A percentile compares a stretch with the other conserved stretches of the same genome.
These are phyloP conservation scores for Triglochin maritima DNA, from an alignment of 106 monocot genomes.

Conservation along the genomic window DNA sequence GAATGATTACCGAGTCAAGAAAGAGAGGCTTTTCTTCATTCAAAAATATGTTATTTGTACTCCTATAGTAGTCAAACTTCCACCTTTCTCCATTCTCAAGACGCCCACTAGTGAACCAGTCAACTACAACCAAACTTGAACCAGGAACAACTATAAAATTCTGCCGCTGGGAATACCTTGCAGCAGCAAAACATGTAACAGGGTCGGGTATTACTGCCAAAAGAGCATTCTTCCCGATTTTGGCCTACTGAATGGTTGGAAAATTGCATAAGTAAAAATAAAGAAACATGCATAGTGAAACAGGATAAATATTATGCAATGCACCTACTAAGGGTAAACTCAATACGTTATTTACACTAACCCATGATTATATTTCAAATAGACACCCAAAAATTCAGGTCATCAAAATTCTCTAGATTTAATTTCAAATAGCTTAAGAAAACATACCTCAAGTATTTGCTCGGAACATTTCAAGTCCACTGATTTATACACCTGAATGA, in stretches of 20 bases:
- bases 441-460: slow-evolving; percentile 71
- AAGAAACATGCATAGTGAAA: not conserved
- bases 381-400: not conserved
- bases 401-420: not conserved
- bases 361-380: not conserved
- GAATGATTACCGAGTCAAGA: slow-evolving; percentile 67
- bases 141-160: slow-evolving; percentile 42
- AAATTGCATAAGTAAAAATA: not conserved
- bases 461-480: slow-evolving; percentile 58
- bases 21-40: slow-evolving; percentile 58
- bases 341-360: not conserved
- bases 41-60: slow-evolving; percentile 60
- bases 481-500: slow-evolving; percentile 80
- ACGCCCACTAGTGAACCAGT: slow-evolving; percentile 97
- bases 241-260: slow-evolving; percentile 60
- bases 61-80: slow-evolving; percentile 77
- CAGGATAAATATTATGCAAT: not conserved
- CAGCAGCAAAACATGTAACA: slow-evolving; percentile 87
- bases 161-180: slow-evolving; percentile 80
- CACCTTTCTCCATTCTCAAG: slow-evolving; percentile 92
- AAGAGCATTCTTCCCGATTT: slow-evolving; percentile 53
- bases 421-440: slow-evolving; percentile 2
- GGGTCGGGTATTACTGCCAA: slow-evolving; percentile 90
- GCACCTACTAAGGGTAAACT: not conserved
- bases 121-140: slow-evolving; percentile 82